Evolutionary conservation across 257 asterid genomes (phyloP).

Genomic region (Leptodermis oblonga): DNA sequence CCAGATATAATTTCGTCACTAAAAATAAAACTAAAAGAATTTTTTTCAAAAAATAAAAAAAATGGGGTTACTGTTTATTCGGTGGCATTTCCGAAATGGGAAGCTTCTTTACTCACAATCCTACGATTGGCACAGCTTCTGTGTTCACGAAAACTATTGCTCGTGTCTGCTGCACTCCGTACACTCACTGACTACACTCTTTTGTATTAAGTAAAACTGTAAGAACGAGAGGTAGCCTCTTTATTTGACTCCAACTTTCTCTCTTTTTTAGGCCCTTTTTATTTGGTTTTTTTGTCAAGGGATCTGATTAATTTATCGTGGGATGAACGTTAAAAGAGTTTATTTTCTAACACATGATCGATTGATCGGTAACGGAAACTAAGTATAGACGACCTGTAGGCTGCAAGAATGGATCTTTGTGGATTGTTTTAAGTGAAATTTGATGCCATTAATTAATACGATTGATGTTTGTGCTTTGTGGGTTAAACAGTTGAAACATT

Average conservation of each 20-base stretch:
- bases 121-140: constrained; percentile 12
- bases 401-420: too few species aligned
- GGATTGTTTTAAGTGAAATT: not conserved
- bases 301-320: too few species aligned
- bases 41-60: too few species aligned
- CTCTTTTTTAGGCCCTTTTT: not conserved
- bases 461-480: too few species aligned
- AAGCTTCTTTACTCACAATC: constrained; percentile 20
- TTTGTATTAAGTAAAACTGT: constrained; percentile 1
- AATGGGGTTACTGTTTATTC: not conserved
- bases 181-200: constrained; percentile 6
- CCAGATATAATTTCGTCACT: too few species aligned
- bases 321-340: too few species aligned
- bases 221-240: constrained; percentile 3
- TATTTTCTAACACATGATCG: too few species aligned
- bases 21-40: too few species aligned
- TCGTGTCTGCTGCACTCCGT: constrained; percentile 4
- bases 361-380: too few species aligned
- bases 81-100: constrained; percentile 19
- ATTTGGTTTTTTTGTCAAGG: not conserved
- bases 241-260: not conserved
- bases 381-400: too few species aligned
- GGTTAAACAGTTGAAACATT: not conserved
- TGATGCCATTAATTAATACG: too few species aligned
- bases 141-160: constrained; percentile 12